phyloP scores from a whole-genome alignment of 257 asterid genomes.

The Rauvolfia tetraphylla region DNA sequence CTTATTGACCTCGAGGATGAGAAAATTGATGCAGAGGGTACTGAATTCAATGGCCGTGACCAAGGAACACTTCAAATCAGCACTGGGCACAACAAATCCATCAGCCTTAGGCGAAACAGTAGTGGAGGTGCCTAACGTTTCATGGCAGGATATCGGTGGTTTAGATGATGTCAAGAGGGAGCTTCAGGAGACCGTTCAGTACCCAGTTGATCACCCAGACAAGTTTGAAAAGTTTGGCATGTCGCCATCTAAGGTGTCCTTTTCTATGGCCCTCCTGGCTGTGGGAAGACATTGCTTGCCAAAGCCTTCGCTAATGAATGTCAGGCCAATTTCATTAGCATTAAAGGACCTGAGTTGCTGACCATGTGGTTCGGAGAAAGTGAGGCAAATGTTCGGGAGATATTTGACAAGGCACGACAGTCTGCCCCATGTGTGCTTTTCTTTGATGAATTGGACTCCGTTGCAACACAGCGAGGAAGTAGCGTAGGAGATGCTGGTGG shows the following conservation, averaged over 20 bases:
- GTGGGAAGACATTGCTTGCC: neutral
- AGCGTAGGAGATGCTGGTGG: neutral
- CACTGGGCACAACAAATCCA: neutral
- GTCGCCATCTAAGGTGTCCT: neutral
- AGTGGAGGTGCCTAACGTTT: neutral
- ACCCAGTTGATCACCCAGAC: neutral
- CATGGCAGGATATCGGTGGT: neutral
- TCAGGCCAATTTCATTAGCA: neutral
- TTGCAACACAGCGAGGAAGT: neutral
- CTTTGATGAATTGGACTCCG: neutral
- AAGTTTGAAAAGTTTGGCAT: too few species aligned
- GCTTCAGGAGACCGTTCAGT: neutral
- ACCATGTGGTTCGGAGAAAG: constrained; percentile 2
- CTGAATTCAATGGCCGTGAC: neutral
- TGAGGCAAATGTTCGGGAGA: neutral
- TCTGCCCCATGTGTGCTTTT: neutral
- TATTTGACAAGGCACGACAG: neutral
- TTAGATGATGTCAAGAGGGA: neutral
- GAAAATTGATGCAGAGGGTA: neutral
- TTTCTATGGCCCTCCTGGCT: neutral
- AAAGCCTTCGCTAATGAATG: neutral
- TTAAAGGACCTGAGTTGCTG: neutral
- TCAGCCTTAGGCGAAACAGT: neutral
- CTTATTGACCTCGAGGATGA: neutral
- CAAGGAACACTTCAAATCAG: neutral